Conservation (phyloP, 305 asterid genomes). For the Solanum hybrid region DNA sequence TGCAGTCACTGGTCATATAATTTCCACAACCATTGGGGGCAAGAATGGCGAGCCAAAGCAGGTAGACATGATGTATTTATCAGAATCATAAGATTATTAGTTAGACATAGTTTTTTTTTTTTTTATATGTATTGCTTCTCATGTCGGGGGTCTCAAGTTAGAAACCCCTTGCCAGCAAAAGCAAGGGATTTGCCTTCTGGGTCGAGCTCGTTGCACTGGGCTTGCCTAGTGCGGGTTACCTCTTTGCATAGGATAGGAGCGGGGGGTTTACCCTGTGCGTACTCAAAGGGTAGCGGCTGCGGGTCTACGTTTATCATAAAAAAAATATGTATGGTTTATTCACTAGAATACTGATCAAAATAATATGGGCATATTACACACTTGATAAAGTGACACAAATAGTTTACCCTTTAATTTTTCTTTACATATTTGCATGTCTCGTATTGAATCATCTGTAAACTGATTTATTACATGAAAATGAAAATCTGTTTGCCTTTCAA, state of each 20-base stretch:
- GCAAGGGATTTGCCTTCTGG: background rate
- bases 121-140: background rate
- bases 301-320: background rate
- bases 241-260: background rate
- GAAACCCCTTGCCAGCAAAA: background rate
- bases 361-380: background rate
- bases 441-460: background rate
- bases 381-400: background rate
- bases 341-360: background rate
- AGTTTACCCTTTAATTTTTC: background rate
- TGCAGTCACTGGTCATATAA: constrained; percentile 81
- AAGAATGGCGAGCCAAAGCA: constrained; percentile 95
- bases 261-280: background rate
- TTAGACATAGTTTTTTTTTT: background rate
- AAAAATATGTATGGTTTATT: background rate
- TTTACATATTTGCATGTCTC: background rate
- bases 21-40: constrained; percentile 90
- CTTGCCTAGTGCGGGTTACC: background rate
- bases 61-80: constrained; percentile 26
- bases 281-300: background rate
- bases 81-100: background rate
- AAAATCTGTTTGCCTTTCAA: background rate
- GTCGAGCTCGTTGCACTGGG: background rate
- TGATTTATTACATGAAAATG: background rate
- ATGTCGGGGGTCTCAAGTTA: background rate